Conservation (phyloP, 1,284 basidiomycete species). For the Apiotrichum gracile region DNA sequence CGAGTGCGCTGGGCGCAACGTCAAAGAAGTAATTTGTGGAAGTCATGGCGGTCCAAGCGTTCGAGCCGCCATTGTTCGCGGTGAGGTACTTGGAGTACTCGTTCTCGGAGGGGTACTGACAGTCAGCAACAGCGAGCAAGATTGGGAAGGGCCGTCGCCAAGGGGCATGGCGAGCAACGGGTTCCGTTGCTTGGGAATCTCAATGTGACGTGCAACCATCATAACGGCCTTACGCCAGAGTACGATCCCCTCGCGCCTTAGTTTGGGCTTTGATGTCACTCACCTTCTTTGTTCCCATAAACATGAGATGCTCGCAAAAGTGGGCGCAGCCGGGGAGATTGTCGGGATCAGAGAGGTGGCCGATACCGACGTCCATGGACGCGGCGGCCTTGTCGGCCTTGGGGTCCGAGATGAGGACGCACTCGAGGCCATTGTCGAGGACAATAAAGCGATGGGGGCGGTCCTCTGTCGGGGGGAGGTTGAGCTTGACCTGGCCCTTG, state of each 20-base stretch:
- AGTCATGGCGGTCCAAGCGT: constrained; percentile 88
- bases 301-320: constrained; percentile 78
- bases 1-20: constrained; percentile 77
- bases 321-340: constrained; percentile 50
- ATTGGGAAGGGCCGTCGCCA: neutral
- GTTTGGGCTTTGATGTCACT: neutral
- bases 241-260: neutral
- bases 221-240: no score
- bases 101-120: constrained; percentile 81
- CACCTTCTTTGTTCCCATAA: constrained; percentile 59
- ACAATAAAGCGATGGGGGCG: constrained; percentile 72
- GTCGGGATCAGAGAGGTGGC: constrained; percentile 89
- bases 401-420: constrained; percentile 76
- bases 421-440: constrained; percentile 82
- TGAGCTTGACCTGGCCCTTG: constrained; percentile 53
- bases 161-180: no score
- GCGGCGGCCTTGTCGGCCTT: constrained; percentile 93
- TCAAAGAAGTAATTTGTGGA: constrained; percentile 85
- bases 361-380: constrained; percentile 90
- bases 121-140: constrained; percentile 40
- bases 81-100: constrained; percentile 88
- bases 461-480: constrained; percentile 59
- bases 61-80: constrained; percentile 84
- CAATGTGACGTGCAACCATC: no score
- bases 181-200: no score